Base-by-base conservation (phyloP, 768 basidiomycete genomes). In the Pulveroboletus frians region DNA sequence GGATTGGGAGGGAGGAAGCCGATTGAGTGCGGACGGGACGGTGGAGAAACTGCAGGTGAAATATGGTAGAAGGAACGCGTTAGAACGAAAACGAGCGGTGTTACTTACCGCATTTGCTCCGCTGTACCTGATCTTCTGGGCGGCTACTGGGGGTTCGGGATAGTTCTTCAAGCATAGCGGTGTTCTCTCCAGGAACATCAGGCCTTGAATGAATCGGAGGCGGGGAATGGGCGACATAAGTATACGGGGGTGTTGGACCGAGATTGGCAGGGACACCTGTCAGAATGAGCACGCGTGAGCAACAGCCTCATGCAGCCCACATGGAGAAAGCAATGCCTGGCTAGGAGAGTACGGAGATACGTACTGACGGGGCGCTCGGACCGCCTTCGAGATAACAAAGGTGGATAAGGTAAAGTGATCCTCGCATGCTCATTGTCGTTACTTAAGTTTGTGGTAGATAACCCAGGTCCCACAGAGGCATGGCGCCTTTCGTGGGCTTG, bases 221-320 rank as follows among this genome's bases (percentile, higher is more conserved):
- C 9, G 49, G 27, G 18, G 47, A 32, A 11, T 43, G 47, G 10
- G 39, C 23, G 13, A 14, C 15, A 26, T 39, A 42, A 9, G 54
- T 52, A 45, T 64, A 64, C n/a, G 63, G 63, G 4, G 62, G 62
- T n/a, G 63, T 53, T 47, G 63, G 63, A 21, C 50, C 63, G 6
- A 58, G 43, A 17, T 60, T 51, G 15, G 32, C 37, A 39, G 32
- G 42, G 2, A 32, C 26, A 5, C 21, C 60, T 55, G 11, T 41
- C 17, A 18, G 36, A 40, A 18, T 2, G 26, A 45, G 2, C 11
- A 39, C 9, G 17, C 4, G 36, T 49, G 36, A 47, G 35, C 5
- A 46, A 45, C 18, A 35, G 3, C 14, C 37, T 13, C 48, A 44
- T 15, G 30, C 5, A 43, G 3, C 11, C 3, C 9, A 30, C 20